Evolutionary conservation across 306 rosid genomes (phyloP).

Genomic region (Morella rubra): DNA sequence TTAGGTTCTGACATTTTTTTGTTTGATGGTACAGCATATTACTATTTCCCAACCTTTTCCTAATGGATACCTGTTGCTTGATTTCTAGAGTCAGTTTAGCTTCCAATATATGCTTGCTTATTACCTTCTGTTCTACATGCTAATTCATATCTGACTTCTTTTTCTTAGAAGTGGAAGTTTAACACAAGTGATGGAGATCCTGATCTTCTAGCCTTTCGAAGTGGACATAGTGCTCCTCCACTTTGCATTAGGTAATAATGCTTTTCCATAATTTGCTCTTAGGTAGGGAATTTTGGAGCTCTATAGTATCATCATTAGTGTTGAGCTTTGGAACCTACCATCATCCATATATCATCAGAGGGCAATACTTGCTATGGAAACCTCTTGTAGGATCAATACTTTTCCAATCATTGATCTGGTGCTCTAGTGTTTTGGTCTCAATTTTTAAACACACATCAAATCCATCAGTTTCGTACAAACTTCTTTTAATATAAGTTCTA

Average conservation of each 20-base stretch:
- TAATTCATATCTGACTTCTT: slow-evolving; percentile 7
- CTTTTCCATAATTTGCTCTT: slow-evolving; percentile 29
- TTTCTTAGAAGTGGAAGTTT: slow-evolving; percentile 87
- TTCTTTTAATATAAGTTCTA: neutral
- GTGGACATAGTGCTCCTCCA: slow-evolving; percentile 98
- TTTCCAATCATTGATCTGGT: slow-evolving; percentile 2
- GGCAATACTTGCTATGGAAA: neutral
- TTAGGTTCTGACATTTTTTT: neutral
- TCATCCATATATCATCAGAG: neutral
- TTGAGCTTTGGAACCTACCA: neutral
- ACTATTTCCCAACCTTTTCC: neutral
- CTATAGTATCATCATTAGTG: neutral
- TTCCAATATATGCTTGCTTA: slow-evolving; percentile 9
- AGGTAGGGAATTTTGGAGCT: neutral
- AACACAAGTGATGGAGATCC: slow-evolving; percentile 93
- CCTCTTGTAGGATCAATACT: neutral
- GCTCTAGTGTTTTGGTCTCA: neutral
- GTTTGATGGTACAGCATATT: neutral
- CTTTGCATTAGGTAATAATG: slow-evolving; percentile 76
- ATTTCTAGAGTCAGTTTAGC: neutral
- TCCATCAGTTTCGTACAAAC: neutral
- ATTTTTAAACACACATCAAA: neutral
- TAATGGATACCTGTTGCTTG: neutral
- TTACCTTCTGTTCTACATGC: neutral
- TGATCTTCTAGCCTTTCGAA: slow-evolving; percentile 81